Evolutionary conservation across 1,139 yeast genomes (phyloP).

Genomic region (Kodamaea ohmeri): DNA sequence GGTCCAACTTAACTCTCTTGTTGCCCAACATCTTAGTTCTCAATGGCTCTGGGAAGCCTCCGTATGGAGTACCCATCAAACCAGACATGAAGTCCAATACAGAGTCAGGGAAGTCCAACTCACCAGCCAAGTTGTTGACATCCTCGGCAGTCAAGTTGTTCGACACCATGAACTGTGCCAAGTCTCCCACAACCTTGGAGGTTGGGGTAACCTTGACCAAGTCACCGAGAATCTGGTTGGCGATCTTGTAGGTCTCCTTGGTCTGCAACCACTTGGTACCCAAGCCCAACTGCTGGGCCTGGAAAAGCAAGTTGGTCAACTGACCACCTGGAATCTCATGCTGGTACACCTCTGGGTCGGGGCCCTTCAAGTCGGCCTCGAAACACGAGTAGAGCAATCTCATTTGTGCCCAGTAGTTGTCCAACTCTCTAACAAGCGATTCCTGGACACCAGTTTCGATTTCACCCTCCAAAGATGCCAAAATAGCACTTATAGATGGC

Average conservation of each 20-base stretch:
- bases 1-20: slow-evolving; percentile 84
- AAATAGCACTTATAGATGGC: slow-evolving; percentile 89
- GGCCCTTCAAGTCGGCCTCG: slow-evolving; percentile 98
- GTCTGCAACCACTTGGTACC: slow-evolving; percentile 97
- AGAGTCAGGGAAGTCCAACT: slow-evolving; percentile 96
- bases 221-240: slow-evolving; percentile 88
- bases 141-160: slow-evolving; percentile 85
- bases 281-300: slow-evolving; percentile 96
- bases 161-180: slow-evolving; percentile 98
- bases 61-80: slow-evolving; percentile 97
- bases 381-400: slow-evolving; percentile 93
- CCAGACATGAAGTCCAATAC: slow-evolving; percentile 98
- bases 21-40: slow-evolving; percentile 79
- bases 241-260: slow-evolving; percentile 87
- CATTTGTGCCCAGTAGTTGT: slow-evolving; percentile 98
- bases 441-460: slow-evolving; percentile 71
- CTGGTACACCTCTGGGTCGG: slow-evolving; percentile 97
- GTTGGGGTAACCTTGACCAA: slow-evolving; percentile 98
- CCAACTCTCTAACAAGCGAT: slow-evolving; percentile 73
- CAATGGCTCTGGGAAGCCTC: slow-evolving; percentile 99
- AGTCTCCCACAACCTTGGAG: slow-evolving; percentile 97
- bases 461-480: slow-evolving; percentile 90
- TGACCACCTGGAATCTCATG: slow-evolving; percentile 99
- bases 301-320: slow-evolving; percentile 94
- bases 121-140: slow-evolving; percentile 79